Base-by-base conservation (phyloP, 495 filamentous ascomycete species). In the Penicillium silybi region DNA sequence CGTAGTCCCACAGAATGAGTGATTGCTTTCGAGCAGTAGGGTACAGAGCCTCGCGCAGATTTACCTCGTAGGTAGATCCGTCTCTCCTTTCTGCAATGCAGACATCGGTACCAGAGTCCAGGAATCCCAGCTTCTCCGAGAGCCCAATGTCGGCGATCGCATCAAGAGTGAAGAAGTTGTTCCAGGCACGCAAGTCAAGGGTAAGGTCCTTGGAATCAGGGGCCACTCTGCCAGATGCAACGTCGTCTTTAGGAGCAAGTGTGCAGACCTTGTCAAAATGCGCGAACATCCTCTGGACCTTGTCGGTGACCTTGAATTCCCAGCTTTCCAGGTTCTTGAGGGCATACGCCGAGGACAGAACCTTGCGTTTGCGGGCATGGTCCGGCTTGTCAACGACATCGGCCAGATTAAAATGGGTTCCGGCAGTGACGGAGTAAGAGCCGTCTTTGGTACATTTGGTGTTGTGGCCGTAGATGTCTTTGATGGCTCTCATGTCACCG, bases 301-400 rank as follows among this genome's bases (percentile, higher is more conserved):
- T 81, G 58, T 81, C 78, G 17, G 73, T 74, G 27, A 81, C 76
- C 51, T 80, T 81, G 66, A 68, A 66, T 52, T 83, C 80, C 78
- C 78, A 82, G 9, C 64, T 67, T 57, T 80, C 76, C 11, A 81
- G 62, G 53, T 80, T 79, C 68, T 79, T 79, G 38, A 79, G 53
- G 0, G 80, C 76, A 53, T 79, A 83, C 4, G 78, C 80, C 0
- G 65, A 67, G 0, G 78, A 75, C 6, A 82, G 65, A 0, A 80
- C 62, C 53, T 73, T 75, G n/a, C 79, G 69, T 61, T 79, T 79
- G 26, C 70, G 60, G 26, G 70, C 65, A 45, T 79, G 76, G 19
- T 77, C 74, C n/a, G 62, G 54, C 56, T 67, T 66, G 45, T 79
- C 75, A n/a, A 74, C 58, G 11, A 76, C 74, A 56, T 79, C 74